A percentile compares a stretch with the other conserved stretches of the same genome.
phyloP scores from a whole-genome alignment of 2,329 filamentous ascomycete genomes.

The Orbilia oligospora region DNA sequence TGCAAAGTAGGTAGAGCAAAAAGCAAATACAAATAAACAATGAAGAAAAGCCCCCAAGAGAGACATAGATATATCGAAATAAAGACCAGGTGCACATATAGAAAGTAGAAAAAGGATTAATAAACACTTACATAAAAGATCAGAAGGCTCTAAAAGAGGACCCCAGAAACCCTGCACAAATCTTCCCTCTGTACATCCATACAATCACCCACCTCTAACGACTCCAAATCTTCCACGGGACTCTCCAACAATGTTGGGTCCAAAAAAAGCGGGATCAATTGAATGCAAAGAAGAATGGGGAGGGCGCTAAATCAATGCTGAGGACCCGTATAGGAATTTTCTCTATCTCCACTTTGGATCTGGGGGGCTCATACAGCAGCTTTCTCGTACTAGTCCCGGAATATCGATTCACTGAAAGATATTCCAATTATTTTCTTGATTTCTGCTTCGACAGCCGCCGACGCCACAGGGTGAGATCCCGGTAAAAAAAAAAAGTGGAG shows the following conservation, averaged over 20 bases:
- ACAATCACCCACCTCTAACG: neutral
- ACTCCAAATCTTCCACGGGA: neutral
- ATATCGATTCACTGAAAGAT: neutral
- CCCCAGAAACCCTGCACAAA: neutral
- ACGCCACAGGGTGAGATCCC: neutral
- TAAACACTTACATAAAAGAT: neutral
- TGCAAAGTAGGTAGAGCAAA: neutral
- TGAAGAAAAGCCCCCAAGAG: neutral
- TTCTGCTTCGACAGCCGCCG: conserved; percentile 3
- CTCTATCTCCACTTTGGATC: neutral
- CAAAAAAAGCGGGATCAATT: neutral
- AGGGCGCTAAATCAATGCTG: conserved; percentile 11
- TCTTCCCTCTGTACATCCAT: neutral
- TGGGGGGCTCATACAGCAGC: neutral
- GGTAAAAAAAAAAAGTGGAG: neutral
- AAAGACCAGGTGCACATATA: neutral
- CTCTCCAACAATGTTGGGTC: neutral
- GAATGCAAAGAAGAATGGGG: neutral
- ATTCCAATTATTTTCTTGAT: neutral
- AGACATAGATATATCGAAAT: conserved; percentile 1
- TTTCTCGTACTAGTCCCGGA: too few species aligned
- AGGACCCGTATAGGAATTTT: neutral
- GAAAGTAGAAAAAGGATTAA: neutral
- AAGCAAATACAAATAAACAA: neutral
- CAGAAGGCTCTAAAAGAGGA: too few species aligned